phyloP scores from a whole-genome alignment of 495 filamentous ascomycete species.

The Darksidea phi region DNA sequence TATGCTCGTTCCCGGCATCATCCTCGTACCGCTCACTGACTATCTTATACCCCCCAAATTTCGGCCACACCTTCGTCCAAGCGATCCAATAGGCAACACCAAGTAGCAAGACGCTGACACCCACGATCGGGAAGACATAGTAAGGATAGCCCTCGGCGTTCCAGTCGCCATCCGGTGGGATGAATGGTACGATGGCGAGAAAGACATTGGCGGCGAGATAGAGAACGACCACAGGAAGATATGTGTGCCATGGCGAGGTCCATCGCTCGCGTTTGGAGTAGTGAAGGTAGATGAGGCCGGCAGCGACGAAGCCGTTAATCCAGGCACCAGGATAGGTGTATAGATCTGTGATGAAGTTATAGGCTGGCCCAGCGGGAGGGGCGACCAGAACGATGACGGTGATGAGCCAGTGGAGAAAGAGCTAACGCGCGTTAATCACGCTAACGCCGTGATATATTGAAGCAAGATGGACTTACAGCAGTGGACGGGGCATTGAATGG shows the following conservation, averaged over 20 bases:
- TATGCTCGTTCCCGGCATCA: slow-evolving; percentile 47
- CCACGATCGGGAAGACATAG: slow-evolving; percentile 48
- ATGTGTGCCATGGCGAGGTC: slow-evolving; percentile 46
- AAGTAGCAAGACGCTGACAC: slow-evolving; percentile 43
- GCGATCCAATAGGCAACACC: slow-evolving; percentile 47
- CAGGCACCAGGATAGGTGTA: slow-evolving; percentile 56
- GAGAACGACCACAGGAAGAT: slow-evolving; percentile 39
- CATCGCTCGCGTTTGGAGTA: slow-evolving; percentile 46
- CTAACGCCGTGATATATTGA: too few species aligned
- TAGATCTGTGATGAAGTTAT: slow-evolving; percentile 51
- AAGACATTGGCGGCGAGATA: slow-evolving; percentile 46
- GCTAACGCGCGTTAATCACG: slow-evolving; percentile 24
- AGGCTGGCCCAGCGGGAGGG: slow-evolving; percentile 47
- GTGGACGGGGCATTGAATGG: slow-evolving; percentile 32
- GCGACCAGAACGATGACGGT: slow-evolving; percentile 51
- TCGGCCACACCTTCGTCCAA: slow-evolving; percentile 42
- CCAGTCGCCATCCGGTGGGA: slow-evolving; percentile 42
- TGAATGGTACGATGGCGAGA: slow-evolving; percentile 47
- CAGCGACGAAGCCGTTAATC: slow-evolving; percentile 53
- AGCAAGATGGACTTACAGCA: slow-evolving; percentile 34
- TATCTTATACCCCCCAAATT: slow-evolving; percentile 48
- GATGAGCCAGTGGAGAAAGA: slow-evolving; percentile 51
- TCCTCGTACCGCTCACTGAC: slow-evolving; percentile 44
- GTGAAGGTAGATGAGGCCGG: slow-evolving; percentile 54
- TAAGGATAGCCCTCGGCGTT: slow-evolving; percentile 44